Evolutionary conservation across 169 alveolate species (phyloP).

Genomic region (Cytauxzoon felis): DNA sequence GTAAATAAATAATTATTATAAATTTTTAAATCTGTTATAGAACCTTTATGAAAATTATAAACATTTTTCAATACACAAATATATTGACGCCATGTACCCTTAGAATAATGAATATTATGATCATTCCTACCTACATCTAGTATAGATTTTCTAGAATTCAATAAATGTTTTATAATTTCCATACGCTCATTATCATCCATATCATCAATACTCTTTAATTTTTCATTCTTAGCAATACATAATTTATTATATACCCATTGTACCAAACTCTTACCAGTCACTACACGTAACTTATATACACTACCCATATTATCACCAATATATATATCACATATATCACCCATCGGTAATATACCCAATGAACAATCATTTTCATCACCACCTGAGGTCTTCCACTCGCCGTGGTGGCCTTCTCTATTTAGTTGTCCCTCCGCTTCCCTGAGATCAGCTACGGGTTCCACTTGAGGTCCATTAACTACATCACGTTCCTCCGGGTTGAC

Average conservation of each 20-base stretch:
- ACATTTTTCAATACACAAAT: conserved; percentile 20
- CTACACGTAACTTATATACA: conserved; percentile 56
- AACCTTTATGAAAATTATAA: conserved; percentile 51
- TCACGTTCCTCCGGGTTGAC: too few species aligned
- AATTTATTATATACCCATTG: conserved; percentile 29
- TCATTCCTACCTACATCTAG: conserved; percentile 48
- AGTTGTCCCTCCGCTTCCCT: too few species aligned
- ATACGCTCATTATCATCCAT: conserved; percentile 49
- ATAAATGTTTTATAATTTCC: conserved; percentile 41
- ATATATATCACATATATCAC: conserved; percentile 53
- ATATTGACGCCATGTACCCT: conserved; percentile 44
- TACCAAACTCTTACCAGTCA: conserved; percentile 62
- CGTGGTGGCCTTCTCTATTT: too few species aligned
- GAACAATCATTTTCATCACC: too few species aligned
- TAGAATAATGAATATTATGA: conserved; percentile 51
- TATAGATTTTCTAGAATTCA: conserved; percentile 55
- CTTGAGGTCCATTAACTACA: too few species aligned
- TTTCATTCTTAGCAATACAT: conserved; percentile 40
- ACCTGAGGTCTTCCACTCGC: too few species aligned
- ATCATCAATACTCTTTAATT: neutral
- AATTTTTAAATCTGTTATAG: conserved; percentile 39
- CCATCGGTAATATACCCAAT: conserved; percentile 6
- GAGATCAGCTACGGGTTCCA: too few species aligned
- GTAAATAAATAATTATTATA: conserved; percentile 40
- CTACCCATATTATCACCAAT: conserved; percentile 69